Percentiles rank a stretch among this genome's conserved stretches.
Conservation (phyloP, 306 rosid genomes). For the Citrullus colocynthis region DNA sequence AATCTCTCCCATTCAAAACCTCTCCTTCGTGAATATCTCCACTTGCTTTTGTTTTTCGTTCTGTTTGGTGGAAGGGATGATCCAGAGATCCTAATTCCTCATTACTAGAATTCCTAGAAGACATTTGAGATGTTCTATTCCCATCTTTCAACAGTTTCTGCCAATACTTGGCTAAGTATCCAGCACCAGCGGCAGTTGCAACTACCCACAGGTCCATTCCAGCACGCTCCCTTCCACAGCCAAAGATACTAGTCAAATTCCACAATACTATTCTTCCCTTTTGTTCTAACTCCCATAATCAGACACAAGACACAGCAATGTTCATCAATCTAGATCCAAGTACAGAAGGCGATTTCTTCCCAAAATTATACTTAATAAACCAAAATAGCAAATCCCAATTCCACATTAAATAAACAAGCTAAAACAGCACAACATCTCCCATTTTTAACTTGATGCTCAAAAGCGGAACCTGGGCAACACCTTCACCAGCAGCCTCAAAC, state of each 20-base stretch:
- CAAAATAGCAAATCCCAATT: background rate
- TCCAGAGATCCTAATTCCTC: constrained; percentile 1
- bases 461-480: background rate
- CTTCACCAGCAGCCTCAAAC: background rate
- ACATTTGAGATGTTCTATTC: background rate
- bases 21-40: constrained; percentile 2
- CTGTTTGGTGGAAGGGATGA: background rate
- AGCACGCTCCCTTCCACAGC: constrained; percentile 16
- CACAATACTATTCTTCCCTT: background rate
- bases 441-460: background rate
- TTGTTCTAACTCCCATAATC: background rate
- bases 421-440: background rate
- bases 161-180: constrained; percentile 70
- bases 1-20: constrained; percentile 11
- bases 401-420: background rate
- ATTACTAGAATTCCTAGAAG: background rate
- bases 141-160: constrained; percentile 12
- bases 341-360: background rate
- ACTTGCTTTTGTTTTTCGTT: background rate
- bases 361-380: background rate
- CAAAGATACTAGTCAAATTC: background rate
- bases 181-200: constrained; percentile 73
- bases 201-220: constrained; percentile 82
- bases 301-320: background rate
- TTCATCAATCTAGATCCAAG: background rate